Conservation (phyloP, 2,329 filamentous ascomycete species). For the Emmonsia crescens region DNA sequence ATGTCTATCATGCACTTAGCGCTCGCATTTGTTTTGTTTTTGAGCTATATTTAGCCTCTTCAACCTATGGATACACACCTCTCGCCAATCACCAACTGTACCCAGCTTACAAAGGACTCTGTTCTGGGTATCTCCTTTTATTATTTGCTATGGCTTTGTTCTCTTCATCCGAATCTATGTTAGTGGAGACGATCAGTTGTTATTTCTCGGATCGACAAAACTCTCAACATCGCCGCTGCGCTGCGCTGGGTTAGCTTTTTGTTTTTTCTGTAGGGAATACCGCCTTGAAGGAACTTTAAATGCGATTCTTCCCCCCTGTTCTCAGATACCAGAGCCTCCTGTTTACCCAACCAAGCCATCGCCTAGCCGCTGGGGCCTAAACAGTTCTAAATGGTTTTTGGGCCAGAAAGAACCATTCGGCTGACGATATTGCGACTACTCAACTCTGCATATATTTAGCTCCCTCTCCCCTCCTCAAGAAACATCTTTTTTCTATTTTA, state of each 20-base stretch:
- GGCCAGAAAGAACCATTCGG: not conserved
- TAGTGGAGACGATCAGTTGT: not conserved
- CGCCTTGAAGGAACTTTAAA: not conserved
- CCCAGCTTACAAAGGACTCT: too few relatives aligned
- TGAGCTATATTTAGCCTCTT: not conserved
- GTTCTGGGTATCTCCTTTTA: too few relatives aligned
- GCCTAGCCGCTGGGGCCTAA: slow-evolving; percentile 2
- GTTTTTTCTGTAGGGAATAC: too few relatives aligned
- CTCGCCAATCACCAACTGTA: not conserved
- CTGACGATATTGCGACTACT: not conserved
- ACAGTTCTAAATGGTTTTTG: not conserved
- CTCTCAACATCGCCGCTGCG: not conserved
- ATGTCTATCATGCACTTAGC: not conserved
- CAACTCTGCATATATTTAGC: not conserved
- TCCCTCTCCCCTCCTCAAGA: not conserved
- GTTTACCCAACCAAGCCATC: not conserved
- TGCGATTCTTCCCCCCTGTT: not conserved
- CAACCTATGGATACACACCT: not conserved
- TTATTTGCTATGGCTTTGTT: not conserved
- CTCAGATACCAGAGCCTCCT: not conserved
- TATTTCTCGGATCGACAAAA: not conserved
- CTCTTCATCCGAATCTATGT: not conserved
- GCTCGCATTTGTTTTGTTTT: not conserved
- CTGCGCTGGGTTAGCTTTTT: not conserved
- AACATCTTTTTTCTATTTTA: not conserved